These are phyloP conservation scores for Chytriomyces confervae DNA, from an alignment of 192 early-diverging fungal species.

Conservation along the genomic window DNA sequence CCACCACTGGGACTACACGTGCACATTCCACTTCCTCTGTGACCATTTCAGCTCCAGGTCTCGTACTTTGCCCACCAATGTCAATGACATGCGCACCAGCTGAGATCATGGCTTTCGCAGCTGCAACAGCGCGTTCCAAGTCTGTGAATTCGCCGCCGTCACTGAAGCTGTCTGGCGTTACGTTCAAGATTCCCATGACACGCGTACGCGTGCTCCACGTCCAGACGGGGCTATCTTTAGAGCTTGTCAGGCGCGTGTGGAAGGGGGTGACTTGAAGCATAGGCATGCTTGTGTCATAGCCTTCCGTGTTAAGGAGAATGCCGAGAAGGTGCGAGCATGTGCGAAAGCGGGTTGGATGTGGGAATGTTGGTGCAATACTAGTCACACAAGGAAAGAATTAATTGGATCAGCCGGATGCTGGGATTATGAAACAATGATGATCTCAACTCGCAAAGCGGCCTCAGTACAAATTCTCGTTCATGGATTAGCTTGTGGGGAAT, in stretches of 20 bases:
- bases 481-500: constrained; percentile 89
- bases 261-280: constrained; percentile 48
- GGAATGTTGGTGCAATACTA: constrained; percentile 84
- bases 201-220: constrained; percentile 70
- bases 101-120: constrained; percentile 70
- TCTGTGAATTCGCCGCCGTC: constrained; percentile 81
- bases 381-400: not conserved
- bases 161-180: constrained; percentile 95
- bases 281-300: constrained; percentile 52
- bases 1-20: constrained; percentile 88
- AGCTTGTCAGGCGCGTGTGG: constrained; percentile 12
- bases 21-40: constrained; percentile 72
- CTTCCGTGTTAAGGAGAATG: constrained; percentile 54
- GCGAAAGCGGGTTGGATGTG: constrained; percentile 86
- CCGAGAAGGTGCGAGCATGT: constrained; percentile 75
- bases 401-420: not conserved
- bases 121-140: constrained; percentile 68
- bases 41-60: constrained; percentile 80
- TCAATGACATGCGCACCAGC: constrained; percentile 92
- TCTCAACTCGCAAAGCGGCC: constrained; percentile 89
- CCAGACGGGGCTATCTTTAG: constrained; percentile 53
- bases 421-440: not conserved
- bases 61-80: constrained; percentile 94
- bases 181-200: constrained; percentile 97
- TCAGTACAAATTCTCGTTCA: constrained; percentile 94